Evolutionary conservation across 225 moss, liverwort and hornwort genomes (phyloP).

Genomic region (Thuidium tamariscinum): DNA sequence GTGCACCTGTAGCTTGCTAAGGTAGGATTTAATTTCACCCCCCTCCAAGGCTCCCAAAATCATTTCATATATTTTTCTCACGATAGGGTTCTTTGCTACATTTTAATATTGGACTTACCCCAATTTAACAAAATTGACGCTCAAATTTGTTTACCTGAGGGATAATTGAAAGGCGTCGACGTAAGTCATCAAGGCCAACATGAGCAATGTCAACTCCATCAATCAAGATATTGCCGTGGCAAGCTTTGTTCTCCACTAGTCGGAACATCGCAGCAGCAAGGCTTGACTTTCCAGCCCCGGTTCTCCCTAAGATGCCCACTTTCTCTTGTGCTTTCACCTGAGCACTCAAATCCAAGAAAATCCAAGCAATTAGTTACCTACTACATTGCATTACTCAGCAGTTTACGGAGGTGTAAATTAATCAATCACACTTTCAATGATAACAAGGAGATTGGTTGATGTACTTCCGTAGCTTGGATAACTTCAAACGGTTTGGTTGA

Average conservation of each 20-base stretch:
- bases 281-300: conserved; percentile 79
- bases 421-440: not conserved
- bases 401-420: not conserved
- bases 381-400: not conserved
- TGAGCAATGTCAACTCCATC: conserved; percentile 44
- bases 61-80: too few relatives aligned
- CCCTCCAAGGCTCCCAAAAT: not conserved
- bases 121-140: too few relatives aligned
- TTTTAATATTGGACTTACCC: not conserved
- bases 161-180: conserved; percentile 74
- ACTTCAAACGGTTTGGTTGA: not conserved
- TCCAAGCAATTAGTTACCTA: not conserved
- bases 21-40: too few relatives aligned
- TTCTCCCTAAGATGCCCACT: conserved; percentile 71
- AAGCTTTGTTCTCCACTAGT: conserved; percentile 67
- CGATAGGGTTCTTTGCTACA: not conserved
- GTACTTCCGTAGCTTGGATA: not conserved
- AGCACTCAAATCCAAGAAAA: not conserved
- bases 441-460: not conserved
- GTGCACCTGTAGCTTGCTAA: too few relatives aligned
- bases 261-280: conserved; percentile 44
- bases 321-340: conserved; percentile 54
- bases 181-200: conserved; percentile 70
- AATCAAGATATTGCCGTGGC: conserved; percentile 62
- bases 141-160: conserved; percentile 24